Conservation (phyloP, 805 yeast species). For the Yamadazyma paraphyllophila region DNA sequence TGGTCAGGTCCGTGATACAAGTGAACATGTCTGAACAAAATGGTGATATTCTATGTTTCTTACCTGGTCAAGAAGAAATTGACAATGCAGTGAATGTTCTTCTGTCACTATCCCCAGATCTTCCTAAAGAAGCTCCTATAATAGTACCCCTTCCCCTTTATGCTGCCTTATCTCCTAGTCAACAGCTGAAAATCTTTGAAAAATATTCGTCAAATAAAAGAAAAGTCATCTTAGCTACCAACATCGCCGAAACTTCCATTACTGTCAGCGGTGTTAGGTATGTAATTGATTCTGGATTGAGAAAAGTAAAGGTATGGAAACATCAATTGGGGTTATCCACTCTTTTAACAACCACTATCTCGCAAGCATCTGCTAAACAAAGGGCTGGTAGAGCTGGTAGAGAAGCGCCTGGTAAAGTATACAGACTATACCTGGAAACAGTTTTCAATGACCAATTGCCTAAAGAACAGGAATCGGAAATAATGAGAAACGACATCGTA, state of each 20-base stretch:
- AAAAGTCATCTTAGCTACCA: constrained; percentile 88
- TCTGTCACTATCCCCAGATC: constrained; percentile 55
- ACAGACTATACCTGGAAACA: constrained; percentile 73
- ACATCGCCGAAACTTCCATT: constrained; percentile 96
- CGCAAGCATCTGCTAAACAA: constrained; percentile 77
- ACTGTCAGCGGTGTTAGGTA: constrained; percentile 93
- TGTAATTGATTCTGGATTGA: constrained; percentile 87
- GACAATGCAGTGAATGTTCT: constrained; percentile 74
- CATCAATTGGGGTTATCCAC: constrained; percentile 92
- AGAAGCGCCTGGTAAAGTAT: constrained; percentile 87
- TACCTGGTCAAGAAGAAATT: constrained; percentile 97
- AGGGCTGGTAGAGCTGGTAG: constrained; percentile 82
- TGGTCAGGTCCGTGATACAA: constrained; percentile 72
- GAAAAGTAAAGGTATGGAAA: constrained; percentile 94
- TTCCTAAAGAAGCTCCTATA: constrained; percentile 74
- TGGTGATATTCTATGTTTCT: constrained; percentile 90
- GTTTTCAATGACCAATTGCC: constrained; percentile 59
- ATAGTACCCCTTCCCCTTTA: constrained; percentile 81
- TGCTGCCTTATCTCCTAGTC: constrained; percentile 87
- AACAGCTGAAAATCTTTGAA: constrained; percentile 78
- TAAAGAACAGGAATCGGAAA: constrained; percentile 89
- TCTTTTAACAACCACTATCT: constrained; percentile 84
- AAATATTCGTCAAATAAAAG: constrained; percentile 64
- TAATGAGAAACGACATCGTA: constrained; percentile 79
- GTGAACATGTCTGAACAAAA: constrained; percentile 73